These are phyloP conservation scores for Trametes meyenii DNA, from an alignment of 768 basidiomycete species.

Conservation along the genomic window DNA sequence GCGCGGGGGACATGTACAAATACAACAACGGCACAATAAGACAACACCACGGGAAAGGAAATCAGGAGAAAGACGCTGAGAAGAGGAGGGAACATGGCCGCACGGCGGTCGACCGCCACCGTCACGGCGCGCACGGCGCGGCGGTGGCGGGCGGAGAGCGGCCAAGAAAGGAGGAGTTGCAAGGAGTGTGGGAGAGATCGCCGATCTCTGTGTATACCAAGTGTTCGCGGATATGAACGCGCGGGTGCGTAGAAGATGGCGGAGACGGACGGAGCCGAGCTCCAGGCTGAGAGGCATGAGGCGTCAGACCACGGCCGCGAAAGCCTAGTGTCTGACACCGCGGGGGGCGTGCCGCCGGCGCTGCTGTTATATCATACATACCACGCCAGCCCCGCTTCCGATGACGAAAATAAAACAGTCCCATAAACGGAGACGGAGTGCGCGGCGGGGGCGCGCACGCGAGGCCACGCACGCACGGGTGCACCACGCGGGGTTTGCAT, in stretches of 20 bases:
- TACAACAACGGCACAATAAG: not conserved
- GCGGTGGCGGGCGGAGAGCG: not conserved
- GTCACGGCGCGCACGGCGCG: not conserved
- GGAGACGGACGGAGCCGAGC: not conserved
- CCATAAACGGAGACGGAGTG: too few relatives aligned
- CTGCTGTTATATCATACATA: too few relatives aligned
- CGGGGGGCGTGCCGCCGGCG: too few relatives aligned
- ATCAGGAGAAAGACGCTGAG: not conserved
- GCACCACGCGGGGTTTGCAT: too few relatives aligned
- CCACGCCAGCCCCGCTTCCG: too few relatives aligned
- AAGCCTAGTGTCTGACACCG: too few relatives aligned
- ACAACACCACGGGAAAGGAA: not conserved
- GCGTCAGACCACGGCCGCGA: too few relatives aligned
- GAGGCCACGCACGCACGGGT: too few relatives aligned
- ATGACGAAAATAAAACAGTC: too few relatives aligned
- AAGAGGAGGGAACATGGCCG: not conserved
- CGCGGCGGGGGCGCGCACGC: too few relatives aligned
- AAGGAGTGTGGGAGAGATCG: slow-evolving; percentile 16
- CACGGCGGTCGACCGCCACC: not conserved
- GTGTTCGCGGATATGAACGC: not conserved
- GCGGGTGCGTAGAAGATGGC: not conserved
- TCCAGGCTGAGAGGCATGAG: not conserved
- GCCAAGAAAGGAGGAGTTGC: not conserved
- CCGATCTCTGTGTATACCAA: not conserved
- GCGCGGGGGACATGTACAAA: not conserved